Conservation (phyloP, 495 filamentous ascomycete genomes). For the Elaphomyces granulatus region DNA sequence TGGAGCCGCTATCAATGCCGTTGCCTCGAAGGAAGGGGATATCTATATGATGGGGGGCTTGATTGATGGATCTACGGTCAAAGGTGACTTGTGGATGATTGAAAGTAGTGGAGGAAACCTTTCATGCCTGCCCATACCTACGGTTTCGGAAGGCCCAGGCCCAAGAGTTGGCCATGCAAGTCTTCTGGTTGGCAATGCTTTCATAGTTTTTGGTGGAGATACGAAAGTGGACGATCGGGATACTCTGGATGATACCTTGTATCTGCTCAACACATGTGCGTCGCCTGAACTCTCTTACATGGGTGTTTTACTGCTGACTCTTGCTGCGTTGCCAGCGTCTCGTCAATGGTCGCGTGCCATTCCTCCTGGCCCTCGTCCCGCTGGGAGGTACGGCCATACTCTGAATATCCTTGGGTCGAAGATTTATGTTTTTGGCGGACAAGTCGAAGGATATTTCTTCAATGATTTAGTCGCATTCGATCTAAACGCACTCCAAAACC, state of each 20-base stretch:
- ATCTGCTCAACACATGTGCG: slow-evolving; percentile 95
- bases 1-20: slow-evolving; percentile 87
- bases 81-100: slow-evolving; percentile 96
- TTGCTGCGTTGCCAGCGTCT: slow-evolving; percentile 57
- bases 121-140: slow-evolving; percentile 80
- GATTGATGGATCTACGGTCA: slow-evolving; percentile 85
- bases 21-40: slow-evolving; percentile 88
- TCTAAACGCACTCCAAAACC: slow-evolving; percentile 78
- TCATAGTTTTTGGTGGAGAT: slow-evolving; percentile 97
- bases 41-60: slow-evolving; percentile 97
- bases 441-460: slow-evolving; percentile 95
- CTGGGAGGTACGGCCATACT: slow-evolving; percentile 91
- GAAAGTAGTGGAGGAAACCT: slow-evolving; percentile 73
- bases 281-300: slow-evolving; percentile 2
- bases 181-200: slow-evolving; percentile 93
- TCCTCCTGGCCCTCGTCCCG: slow-evolving; percentile 66
- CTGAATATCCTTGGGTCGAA: slow-evolving; percentile 92
- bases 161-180: slow-evolving; percentile 91
- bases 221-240: slow-evolving; percentile 93
- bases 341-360: slow-evolving; percentile 94
- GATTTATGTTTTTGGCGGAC: slow-evolving; percentile 93
- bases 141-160: slow-evolving; percentile 85
- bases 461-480: slow-evolving; percentile 97
- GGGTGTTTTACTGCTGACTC: too few species aligned
- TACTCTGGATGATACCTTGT: slow-evolving; percentile 84